phyloP scores from a whole-genome alignment of 78 protist genomes.

The Diacronema lutheri region DNA sequence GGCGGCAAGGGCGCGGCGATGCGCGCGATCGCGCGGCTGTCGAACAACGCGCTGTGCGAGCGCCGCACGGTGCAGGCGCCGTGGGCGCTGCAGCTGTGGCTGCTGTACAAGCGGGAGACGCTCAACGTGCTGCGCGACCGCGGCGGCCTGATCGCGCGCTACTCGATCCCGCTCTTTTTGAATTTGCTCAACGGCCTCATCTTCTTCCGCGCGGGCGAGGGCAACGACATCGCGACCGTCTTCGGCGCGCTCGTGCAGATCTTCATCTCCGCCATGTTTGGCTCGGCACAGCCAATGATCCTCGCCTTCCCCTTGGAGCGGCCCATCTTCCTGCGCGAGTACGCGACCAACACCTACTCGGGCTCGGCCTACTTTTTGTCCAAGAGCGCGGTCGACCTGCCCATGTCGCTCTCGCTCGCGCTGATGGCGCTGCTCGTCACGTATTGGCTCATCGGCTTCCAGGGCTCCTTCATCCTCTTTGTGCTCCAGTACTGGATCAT shows the following conservation, averaged over 20 bases:
- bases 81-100: not conserved
- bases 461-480: slow-evolving; percentile 14
- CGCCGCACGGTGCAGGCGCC: not conserved
- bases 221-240: not conserved
- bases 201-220: not conserved
- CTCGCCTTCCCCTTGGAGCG: slow-evolving; percentile 43
- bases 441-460: slow-evolving; percentile 15
- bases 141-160: not conserved
- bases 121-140: slow-evolving; percentile 9
- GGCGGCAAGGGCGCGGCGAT: not conserved
- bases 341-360: slow-evolving; percentile 28
- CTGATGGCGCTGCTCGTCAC: not conserved
- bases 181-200: not conserved
- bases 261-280: slow-evolving; percentile 41
- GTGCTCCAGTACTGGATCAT: not conserved
- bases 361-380: slow-evolving; percentile 25
- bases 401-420: not conserved
- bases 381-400: slow-evolving; percentile 13
- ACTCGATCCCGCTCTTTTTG: not conserved
- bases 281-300: slow-evolving; percentile 37
- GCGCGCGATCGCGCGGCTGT: not conserved
- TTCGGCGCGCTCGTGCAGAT: slow-evolving; percentile 13
- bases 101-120: slow-evolving; percentile 10
- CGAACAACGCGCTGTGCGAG: not conserved
- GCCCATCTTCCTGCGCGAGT: slow-evolving; percentile 44